Evolutionary conservation across 2,329 filamentous ascomycete genomes (phyloP), one percentile per base, ranked within the genome.

Genomic region (Colletotrichum limetticola): DNA sequence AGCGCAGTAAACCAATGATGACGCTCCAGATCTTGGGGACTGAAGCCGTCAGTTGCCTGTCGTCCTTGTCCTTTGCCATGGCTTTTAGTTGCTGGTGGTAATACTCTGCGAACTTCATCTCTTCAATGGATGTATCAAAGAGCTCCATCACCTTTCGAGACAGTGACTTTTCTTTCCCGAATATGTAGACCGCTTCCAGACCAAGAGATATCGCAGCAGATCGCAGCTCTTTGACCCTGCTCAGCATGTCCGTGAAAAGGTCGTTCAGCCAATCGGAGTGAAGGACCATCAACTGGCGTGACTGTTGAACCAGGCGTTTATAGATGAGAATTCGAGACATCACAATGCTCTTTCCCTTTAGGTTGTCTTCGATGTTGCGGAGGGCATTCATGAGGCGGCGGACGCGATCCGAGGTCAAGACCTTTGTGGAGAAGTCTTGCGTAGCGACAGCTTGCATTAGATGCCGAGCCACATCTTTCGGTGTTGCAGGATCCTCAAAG

Each of bases 1-100:
- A 91, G 83, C 93, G 91, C 60, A 98, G 85, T 68, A 98, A 91
- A 2, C 98, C 87, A 7, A 96, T 90, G 2, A 97, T 86, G 46
- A 95, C 90, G 71, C 93, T 93, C 96, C 96, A 98, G 26, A 98
- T 94, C 76, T 95, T 93, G 6, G 97, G 95, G 0, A 97, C 95
- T 52, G 90, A 86, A 0, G 87, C 81, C 28, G 74, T 70, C 9
- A 75, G 73, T 58, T 83, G 88, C 74, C 87, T 91, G 62, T 89
- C 86, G 74, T 91, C 89, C 75, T 87, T 91, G 61, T 89, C 86
- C 75, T 91, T 89, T 30, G 92, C 86, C 91, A 97, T 94, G 12
- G 87, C 85, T 68, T 88, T 89, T 66, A 98, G 85, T 37, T 90
- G 89, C 24, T 89, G 86, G 53, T 90, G 89, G 76, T 96, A 91